These are phyloP conservation scores for Omphalea diandra DNA, from an alignment of 441 rosid genomes.

Conservation along the genomic window DNA sequence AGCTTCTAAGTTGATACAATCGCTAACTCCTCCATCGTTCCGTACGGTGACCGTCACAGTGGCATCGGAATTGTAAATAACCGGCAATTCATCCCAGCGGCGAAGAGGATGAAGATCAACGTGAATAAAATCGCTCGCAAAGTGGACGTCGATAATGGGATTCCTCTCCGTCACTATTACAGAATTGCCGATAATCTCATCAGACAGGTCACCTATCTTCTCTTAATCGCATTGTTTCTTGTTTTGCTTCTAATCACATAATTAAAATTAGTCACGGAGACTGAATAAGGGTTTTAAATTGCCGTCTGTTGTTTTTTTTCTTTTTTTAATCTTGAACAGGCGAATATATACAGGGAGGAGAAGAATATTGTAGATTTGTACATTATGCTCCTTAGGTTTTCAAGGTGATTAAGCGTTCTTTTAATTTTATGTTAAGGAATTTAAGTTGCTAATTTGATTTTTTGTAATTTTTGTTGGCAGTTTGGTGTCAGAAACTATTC, in stretches of 20 bases:
- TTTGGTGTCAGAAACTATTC: conserved; percentile 80
- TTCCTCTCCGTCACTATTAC: conserved; percentile 70
- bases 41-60: background rate
- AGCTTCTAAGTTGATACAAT: conserved; percentile 22
- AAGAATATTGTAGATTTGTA: conserved; percentile 88
- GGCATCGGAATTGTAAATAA: background rate
- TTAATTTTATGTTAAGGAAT: background rate
- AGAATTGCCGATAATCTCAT: conserved; percentile 92
- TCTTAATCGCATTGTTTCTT: too few relatives aligned
- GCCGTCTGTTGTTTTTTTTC: background rate
- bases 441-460: background rate
- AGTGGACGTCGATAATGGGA: conserved; percentile 81
- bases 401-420: conserved; percentile 48
- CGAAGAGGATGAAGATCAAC: conserved; percentile 57
- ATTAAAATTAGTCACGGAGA: too few relatives aligned
- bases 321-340: conserved; percentile 37
- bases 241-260: too few relatives aligned
- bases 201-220: conserved; percentile 50
- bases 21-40: background rate
- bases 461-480: conserved; percentile 23
- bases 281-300: background rate
- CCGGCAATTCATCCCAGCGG: conserved; percentile 15
- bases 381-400: conserved; percentile 84
- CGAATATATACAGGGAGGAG: conserved; percentile 75
- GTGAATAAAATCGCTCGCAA: conserved; percentile 53